Conservation (phyloP, 1,284 basidiomycete genomes). For the Tranzscheliella williamsii region DNA sequence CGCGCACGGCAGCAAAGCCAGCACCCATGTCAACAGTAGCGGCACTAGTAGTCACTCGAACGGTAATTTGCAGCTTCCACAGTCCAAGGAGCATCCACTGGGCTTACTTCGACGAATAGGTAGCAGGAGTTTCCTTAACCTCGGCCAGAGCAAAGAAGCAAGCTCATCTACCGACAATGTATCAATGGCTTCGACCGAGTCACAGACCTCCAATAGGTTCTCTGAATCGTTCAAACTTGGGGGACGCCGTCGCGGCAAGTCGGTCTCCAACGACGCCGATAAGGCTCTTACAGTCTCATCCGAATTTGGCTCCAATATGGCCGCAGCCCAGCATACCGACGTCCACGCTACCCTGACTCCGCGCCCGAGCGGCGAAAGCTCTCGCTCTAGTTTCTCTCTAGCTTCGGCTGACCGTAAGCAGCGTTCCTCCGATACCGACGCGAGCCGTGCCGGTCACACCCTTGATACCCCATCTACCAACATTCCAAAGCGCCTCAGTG, state of each 20-base stretch:
- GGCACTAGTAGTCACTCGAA: not conserved
- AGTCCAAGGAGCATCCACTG: conserved; percentile 2
- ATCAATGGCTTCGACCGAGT: conserved; percentile 10
- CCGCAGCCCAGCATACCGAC: conserved; percentile 9
- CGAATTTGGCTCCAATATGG: conserved; percentile 1
- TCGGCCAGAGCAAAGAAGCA: conserved; percentile 11
- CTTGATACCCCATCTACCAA: not conserved
- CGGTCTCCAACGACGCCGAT: conserved; percentile 9
- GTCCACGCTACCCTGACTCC: not conserved
- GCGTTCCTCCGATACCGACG: conserved; percentile 10
- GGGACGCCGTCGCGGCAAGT: conserved; percentile 11
- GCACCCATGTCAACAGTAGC: not conserved
- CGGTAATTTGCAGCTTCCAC: not conserved
- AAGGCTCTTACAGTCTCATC: not conserved
- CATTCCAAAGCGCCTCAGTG: conserved; percentile 42
- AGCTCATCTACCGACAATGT: conserved; percentile 19
- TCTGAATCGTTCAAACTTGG: conserved; percentile 29
- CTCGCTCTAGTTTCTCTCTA: conserved; percentile 9
- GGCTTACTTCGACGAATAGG: conserved; percentile 32
- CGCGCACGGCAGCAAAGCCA: not conserved
- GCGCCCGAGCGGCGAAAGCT: conserved; percentile 23
- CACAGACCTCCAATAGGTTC: conserved; percentile 18
- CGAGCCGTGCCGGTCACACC: not conserved
- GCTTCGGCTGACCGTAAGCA: conserved; percentile 7
- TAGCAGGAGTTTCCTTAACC: conserved; percentile 34